A percentile compares a stretch with the other conserved stretches of the same genome.
Conservation (phyloP, 805 yeast species). For the Metschnikowia picachoensis region DNA sequence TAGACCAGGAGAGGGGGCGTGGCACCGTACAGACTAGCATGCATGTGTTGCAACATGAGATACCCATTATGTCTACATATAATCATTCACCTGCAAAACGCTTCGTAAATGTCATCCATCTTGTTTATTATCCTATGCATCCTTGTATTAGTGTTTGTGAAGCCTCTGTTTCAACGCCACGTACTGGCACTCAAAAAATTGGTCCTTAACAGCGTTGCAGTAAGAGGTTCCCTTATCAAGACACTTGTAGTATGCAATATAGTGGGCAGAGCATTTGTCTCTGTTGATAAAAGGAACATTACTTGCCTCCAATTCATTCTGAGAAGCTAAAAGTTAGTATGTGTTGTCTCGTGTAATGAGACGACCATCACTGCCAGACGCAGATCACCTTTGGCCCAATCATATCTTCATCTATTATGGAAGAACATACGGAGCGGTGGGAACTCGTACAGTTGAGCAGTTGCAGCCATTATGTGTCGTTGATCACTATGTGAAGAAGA, state of each 20-base stretch:
- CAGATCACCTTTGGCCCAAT: no score
- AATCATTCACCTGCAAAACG: background rate
- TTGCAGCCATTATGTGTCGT: slow-evolving; percentile 12
- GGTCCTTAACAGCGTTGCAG: slow-evolving; percentile 38
- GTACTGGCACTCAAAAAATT: slow-evolving; percentile 43
- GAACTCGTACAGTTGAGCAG: slow-evolving; percentile 26
- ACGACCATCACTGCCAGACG: no score
- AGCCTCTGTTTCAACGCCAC: slow-evolving; percentile 41
- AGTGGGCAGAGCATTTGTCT: slow-evolving; percentile 43
- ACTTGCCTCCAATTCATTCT: slow-evolving; percentile 37
- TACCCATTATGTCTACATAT: background rate
- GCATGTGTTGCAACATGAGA: no score
- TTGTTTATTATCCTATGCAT: slow-evolving; percentile 10
- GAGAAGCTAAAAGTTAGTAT: slow-evolving; percentile 17
- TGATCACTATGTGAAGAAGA: background rate
- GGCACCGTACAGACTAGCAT: no score
- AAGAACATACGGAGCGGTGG: slow-evolving; percentile 40
- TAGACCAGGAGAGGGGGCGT: no score
- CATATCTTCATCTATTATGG: background rate
- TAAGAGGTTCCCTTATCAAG: slow-evolving; percentile 42
- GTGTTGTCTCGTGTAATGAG: background rate
- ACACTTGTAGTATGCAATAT: slow-evolving; percentile 41
- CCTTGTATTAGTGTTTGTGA: slow-evolving; percentile 17
- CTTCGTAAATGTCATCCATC: background rate
- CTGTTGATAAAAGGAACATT: slow-evolving; percentile 42